Evolutionary conservation across 805 yeast species (phyloP).

Genomic region (Yamadazyma phyllophila): DNA sequence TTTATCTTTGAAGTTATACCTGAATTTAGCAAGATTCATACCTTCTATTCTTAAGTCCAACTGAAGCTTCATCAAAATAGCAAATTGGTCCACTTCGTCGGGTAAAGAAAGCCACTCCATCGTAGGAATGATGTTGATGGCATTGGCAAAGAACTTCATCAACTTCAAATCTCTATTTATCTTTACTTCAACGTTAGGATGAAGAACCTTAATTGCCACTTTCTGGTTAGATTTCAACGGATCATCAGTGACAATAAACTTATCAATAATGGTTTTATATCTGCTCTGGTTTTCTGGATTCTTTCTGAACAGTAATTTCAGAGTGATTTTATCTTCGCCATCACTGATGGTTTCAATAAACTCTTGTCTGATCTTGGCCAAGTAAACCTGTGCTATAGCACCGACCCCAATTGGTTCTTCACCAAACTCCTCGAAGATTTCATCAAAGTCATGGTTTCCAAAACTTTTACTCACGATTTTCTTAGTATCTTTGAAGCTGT

Average conservation of each 20-base stretch:
- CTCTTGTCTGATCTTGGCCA: constrained; percentile 57
- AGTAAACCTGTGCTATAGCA: constrained; percentile 94
- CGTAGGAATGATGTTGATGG: constrained; percentile 75
- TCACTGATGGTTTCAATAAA: constrained; percentile 38
- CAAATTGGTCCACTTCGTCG: constrained; percentile 87
- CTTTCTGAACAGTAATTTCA: constrained; percentile 14
- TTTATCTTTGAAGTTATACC: constrained; percentile 58
- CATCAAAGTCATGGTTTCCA: constrained; percentile 51
- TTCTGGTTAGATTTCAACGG: constrained; percentile 43
- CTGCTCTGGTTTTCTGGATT: constrained; percentile 12
- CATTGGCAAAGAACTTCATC: constrained; percentile 75
- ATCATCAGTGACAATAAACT: constrained; percentile 34
- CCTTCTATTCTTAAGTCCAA: constrained; percentile 90
- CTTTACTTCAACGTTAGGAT: constrained; percentile 74
- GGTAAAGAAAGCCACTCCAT: constrained; percentile 98
- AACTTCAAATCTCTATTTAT: constrained; percentile 80
- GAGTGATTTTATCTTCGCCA: constrained; percentile 21
- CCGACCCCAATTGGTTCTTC: constrained; percentile 91
- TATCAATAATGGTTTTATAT: constrained; percentile 25
- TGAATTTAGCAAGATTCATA: constrained; percentile 68
- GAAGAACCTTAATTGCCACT: constrained; percentile 91
- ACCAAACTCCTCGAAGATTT: constrained; percentile 76
- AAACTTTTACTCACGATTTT: constrained; percentile 59
- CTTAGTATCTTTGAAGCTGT: constrained; percentile 61
- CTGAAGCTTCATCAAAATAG: constrained; percentile 82